A percentile compares a stretch with the other conserved stretches of the same genome.
phyloP scores from a whole-genome alignment of 306 rosid genomes.

The Quercus gilva region DNA sequence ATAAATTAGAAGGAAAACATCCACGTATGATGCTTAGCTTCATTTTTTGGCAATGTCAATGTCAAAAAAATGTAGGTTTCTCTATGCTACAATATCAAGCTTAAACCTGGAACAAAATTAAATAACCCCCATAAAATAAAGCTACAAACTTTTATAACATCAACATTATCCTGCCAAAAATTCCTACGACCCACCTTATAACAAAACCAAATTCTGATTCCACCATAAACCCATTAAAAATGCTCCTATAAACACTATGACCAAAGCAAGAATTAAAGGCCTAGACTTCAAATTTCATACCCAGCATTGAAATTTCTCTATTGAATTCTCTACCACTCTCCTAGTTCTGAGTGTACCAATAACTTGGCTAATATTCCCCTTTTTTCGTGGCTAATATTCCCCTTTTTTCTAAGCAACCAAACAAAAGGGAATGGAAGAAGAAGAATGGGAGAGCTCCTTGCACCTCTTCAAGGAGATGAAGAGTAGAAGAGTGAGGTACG shows the following conservation, averaged over 20 bases:
- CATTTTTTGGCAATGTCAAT: slow-evolving; percentile 36
- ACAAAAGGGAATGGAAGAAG: neutral
- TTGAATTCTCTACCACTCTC: too few relatives aligned
- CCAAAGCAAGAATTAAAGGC: neutral
- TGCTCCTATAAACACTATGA: neutral
- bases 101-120: neutral
- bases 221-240: neutral
- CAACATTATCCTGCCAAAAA: neutral
- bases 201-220: neutral
- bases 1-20: slow-evolving; percentile 23
- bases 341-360: too few relatives aligned
- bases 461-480: neutral
- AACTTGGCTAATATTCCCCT: too few relatives aligned
- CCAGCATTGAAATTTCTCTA: too few relatives aligned
- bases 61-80: neutral
- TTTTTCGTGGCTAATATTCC: too few relatives aligned
- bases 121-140: neutral
- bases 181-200: neutral
- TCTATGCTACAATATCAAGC: neutral
- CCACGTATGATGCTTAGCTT: slow-evolving; percentile 36
- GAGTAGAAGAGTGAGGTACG: neutral
- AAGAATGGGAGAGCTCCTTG: neutral
- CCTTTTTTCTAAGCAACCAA: neutral
- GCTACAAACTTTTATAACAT: neutral
- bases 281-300: too few relatives aligned